These are phyloP conservation scores for Rhamnella rubrinervis DNA, from an alignment of 331 rosid genomes.

Conservation along the genomic window DNA sequence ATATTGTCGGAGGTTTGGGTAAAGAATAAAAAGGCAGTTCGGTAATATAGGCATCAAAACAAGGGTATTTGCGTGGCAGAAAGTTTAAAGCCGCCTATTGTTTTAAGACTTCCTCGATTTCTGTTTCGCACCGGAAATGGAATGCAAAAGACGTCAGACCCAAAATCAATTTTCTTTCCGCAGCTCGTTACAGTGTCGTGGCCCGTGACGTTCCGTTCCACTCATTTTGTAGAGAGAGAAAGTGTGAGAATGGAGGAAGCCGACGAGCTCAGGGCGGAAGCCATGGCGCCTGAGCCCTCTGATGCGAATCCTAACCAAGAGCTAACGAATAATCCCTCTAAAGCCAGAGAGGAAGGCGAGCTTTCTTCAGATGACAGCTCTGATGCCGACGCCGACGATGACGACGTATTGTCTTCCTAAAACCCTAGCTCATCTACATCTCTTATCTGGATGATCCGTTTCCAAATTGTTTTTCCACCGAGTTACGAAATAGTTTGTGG, in stretches of 20 bases:
- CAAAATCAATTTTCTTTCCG: too few species aligned
- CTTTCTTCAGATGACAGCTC: conserved; percentile 54
- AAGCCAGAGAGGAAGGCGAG: conserved; percentile 86
- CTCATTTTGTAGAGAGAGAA: neutral
- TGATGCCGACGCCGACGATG: conserved; percentile 31
- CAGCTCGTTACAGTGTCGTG: neutral
- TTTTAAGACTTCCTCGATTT: neutral
- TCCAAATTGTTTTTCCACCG: neutral
- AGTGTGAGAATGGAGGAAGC: conserved; percentile 26
- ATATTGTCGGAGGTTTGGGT: too few species aligned
- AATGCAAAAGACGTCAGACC: neutral
- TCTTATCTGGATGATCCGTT: neutral
- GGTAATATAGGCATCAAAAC: too few species aligned
- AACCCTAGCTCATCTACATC: conserved; percentile 26
- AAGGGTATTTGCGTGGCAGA: neutral
- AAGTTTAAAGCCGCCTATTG: neutral
- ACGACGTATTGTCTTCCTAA: conserved; percentile 33
- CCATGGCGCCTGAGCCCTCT: conserved; percentile 22
- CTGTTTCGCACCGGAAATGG: neutral
- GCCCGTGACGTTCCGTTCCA: neutral
- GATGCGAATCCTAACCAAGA: conserved; percentile 23
- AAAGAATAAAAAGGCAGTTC: too few species aligned
- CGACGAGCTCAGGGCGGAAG: conserved; percentile 26
- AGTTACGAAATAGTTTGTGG: too few species aligned
- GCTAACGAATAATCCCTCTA: conserved; percentile 26